These are phyloP conservation scores for Aspergillus campestris DNA, from an alignment of 495 filamentous ascomycete genomes.

Conservation along the genomic window DNA sequence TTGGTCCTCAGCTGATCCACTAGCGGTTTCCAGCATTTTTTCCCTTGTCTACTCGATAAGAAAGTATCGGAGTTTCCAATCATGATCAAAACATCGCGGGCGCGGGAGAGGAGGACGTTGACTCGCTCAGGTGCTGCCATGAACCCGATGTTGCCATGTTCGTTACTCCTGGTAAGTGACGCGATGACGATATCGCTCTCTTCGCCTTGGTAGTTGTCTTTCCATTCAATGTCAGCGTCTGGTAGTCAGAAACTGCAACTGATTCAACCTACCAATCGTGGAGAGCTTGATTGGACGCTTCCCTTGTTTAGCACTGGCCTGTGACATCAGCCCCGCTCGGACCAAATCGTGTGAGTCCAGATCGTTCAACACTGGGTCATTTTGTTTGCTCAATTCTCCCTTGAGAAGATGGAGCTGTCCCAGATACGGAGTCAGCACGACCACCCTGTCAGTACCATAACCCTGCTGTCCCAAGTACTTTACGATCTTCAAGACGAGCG, in stretches of 20 bases:
- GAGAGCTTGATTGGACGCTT: constrained; percentile 52
- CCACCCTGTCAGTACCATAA: constrained; percentile 57
- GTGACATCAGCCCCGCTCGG: constrained; percentile 52
- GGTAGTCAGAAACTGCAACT: neutral
- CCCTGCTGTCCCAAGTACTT: constrained; percentile 70
- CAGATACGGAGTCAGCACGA: constrained; percentile 67
- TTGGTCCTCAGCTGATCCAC: constrained; percentile 47
- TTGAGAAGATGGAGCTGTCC: constrained; percentile 57
- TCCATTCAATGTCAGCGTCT: neutral
- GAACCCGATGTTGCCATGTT: constrained; percentile 59
- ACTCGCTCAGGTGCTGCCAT: constrained; percentile 60
- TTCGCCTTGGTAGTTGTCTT: constrained; percentile 77
- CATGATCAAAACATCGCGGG: constrained; percentile 58
- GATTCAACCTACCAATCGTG: constrained; percentile 47
- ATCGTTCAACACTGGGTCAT: constrained; percentile 59
- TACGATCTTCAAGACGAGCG: constrained; percentile 59
- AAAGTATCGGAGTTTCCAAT: constrained; percentile 68
- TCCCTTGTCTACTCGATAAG: constrained; percentile 51
- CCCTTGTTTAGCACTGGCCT: constrained; percentile 40
- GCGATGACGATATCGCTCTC: constrained; percentile 69
- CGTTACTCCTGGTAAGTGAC: constrained; percentile 60
- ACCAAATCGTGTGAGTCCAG: constrained; percentile 61
- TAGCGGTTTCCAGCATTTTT: constrained; percentile 48
- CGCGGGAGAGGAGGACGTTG: constrained; percentile 66
- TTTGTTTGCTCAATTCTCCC: constrained; percentile 44